phyloP scores from a whole-genome alignment of 2,329 filamentous ascomycete species.

The Mycogone perniciosa region DNA sequence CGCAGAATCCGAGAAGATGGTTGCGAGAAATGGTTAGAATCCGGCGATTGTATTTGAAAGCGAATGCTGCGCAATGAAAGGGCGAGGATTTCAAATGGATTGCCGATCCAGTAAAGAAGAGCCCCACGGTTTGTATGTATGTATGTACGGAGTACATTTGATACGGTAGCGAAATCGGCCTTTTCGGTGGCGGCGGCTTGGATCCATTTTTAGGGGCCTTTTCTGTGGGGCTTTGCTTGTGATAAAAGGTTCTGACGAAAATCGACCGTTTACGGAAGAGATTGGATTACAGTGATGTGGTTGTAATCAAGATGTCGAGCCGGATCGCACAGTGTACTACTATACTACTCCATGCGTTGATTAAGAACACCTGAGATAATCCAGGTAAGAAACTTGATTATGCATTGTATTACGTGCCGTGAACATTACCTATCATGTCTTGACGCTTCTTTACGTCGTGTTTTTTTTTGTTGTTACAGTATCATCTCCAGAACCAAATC shows the following conservation, averaged over 20 bases:
- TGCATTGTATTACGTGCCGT: background rate
- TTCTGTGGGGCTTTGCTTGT: background rate
- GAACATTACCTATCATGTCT: background rate
- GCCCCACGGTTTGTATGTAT: background rate
- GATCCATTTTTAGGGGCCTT: background rate
- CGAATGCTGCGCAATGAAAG: conserved; percentile 23
- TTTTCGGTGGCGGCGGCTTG: background rate
- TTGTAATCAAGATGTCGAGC: no score
- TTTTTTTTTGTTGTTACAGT: background rate
- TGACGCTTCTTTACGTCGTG: background rate
- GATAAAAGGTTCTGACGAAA: background rate
- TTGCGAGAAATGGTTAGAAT: no score
- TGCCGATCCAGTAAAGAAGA: background rate
- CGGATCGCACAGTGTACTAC: no score
- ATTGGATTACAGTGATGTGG: no score
- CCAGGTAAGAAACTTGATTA: background rate
- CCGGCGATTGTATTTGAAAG: background rate
- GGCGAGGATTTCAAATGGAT: conserved; percentile 28
- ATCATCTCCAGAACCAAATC: no score
- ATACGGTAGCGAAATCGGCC: conserved; percentile 12
- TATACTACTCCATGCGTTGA: no score
- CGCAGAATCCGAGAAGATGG: no score
- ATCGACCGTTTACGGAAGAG: no score
- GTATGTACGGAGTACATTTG: no score
- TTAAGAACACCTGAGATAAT: no score